phyloP scores from a whole-genome alignment of 768 basidiomycete species.

The Cytidiella melzeri region DNA sequence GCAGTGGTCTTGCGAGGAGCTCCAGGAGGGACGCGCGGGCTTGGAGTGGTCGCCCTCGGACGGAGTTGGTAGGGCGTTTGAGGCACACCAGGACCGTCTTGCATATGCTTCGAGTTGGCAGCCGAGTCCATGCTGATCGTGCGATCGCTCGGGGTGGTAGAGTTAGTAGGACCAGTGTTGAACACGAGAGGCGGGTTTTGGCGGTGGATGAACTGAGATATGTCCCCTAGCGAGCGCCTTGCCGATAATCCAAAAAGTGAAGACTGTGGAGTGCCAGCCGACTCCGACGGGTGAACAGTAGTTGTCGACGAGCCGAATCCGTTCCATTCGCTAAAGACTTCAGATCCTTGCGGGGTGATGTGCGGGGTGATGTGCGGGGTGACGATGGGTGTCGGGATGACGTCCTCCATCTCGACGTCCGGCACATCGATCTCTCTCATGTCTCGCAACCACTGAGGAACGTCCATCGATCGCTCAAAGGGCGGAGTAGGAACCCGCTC shows the following conservation, averaged over 20 bases:
- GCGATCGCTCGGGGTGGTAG: background rate
- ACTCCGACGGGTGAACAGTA: too few relatives aligned
- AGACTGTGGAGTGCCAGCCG: too few relatives aligned
- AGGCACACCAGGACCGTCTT: background rate
- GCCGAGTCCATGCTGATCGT: background rate
- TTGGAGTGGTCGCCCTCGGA: background rate
- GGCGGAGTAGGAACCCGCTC: too few relatives aligned
- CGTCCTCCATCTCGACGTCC: too few relatives aligned
- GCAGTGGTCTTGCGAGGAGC: background rate
- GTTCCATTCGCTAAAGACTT: background rate
- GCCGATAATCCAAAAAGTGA: too few relatives aligned
- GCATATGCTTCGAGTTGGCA: background rate
- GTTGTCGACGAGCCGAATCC: too few relatives aligned
- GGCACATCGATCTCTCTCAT: too few relatives aligned
- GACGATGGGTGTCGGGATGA: background rate
- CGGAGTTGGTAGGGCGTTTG: background rate
- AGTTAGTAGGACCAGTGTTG: background rate
- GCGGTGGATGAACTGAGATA: background rate
- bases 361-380: background rate
- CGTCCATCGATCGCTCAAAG: too few relatives aligned
- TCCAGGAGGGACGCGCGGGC: too few relatives aligned
- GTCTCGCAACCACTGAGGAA: too few relatives aligned
- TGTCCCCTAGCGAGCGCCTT: background rate
- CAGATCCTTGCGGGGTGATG: background rate
- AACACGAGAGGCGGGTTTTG: background rate